phyloP scores from a whole-genome alignment of 169 alveolate species.

The Perkinsus olseni region DNA sequence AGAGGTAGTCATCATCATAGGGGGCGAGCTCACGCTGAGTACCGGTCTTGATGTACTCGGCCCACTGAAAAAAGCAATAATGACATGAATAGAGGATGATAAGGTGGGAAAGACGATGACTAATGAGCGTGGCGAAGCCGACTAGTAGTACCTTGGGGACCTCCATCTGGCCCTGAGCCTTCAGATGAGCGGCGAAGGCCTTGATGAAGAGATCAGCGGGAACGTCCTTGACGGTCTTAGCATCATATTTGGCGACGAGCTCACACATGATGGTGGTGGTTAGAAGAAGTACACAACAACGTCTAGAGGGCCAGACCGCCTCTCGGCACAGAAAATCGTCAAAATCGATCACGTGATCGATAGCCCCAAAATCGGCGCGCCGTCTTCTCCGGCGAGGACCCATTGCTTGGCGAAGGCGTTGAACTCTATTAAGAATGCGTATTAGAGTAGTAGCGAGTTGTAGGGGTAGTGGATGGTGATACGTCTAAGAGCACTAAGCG shows the following conservation, averaged over 20 bases:
- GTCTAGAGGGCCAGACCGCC: not conserved
- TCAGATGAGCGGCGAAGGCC: constrained; percentile 9
- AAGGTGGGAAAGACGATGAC: not conserved
- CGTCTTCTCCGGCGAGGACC: not conserved
- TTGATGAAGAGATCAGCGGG: constrained; percentile 10
- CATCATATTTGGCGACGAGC: constrained; percentile 1
- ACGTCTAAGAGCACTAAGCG: no score
- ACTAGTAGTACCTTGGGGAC: not conserved
- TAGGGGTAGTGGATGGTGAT: no score
- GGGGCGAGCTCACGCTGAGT: constrained; percentile 12
- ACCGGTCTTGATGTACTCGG: constrained; percentile 14
- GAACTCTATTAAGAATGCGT: no score
- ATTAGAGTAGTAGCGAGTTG: no score
- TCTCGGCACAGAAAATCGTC: not conserved
- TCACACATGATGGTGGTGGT: not conserved
- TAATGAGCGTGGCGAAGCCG: no score
- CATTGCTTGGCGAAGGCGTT: not conserved
- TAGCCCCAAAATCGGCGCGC: not conserved
- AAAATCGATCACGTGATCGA: not conserved
- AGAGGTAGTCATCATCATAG: constrained; percentile 10
- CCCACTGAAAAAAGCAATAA: not conserved
- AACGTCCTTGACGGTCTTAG: constrained; percentile 12
- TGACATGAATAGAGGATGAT: not conserved
- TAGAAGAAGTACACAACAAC: not conserved
- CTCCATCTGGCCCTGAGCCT: constrained; percentile 15